Evolutionary conservation across 2,329 filamentous ascomycete genomes (phyloP), one percentile per base, ranked within the genome.

Genomic region (Ambrosiella cleistominuta): DNA sequence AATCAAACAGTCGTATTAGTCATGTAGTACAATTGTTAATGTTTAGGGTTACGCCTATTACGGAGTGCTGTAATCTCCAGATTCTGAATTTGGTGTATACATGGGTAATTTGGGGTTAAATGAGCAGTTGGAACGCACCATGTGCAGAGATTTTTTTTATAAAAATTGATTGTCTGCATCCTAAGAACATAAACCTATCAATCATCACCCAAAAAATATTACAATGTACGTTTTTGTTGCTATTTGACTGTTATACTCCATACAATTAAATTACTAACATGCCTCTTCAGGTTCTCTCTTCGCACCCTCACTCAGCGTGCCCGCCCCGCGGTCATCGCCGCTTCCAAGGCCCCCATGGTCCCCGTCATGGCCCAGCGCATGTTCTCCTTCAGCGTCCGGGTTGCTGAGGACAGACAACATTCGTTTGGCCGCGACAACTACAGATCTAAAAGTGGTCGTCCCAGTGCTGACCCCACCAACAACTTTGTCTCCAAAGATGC

Each of bases 231-330:
- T 27, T 27, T 27, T 27, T 27, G 27, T 27, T 3, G 3, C 27
- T 27, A 27, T 27, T 3, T 27, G 3, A 27, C 27, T 27, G 27
- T 27, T 27, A 27, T 27, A 27, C 27, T 27, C 27, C 27, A 27
- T 27, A 27, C 27, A 27, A 27, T 27, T 27, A 27, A 2, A 27
- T 27, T 54, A 17, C 35, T 52, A 52, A 58, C 56, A 58, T 15
- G n/a, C 13, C n/a, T 4, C 8, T 50, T 4, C 11, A 60, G 58
- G 58, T 60, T 60, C 42, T 54, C 55, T 50, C 50, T 60, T 12
- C 58, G 58, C n/a, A 51, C 13, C 55, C 40, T 60, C 47, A 44
- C 39, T 27, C 58, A 60, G 58, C 58, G 58, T 51, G 55, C 58
- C 42, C 55, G 55, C 38, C 55, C 55, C 42, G 40, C 58, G 19